Conservation (phyloP, 2,329 filamentous ascomycete genomes). For the Neurospora crassa region DNA sequence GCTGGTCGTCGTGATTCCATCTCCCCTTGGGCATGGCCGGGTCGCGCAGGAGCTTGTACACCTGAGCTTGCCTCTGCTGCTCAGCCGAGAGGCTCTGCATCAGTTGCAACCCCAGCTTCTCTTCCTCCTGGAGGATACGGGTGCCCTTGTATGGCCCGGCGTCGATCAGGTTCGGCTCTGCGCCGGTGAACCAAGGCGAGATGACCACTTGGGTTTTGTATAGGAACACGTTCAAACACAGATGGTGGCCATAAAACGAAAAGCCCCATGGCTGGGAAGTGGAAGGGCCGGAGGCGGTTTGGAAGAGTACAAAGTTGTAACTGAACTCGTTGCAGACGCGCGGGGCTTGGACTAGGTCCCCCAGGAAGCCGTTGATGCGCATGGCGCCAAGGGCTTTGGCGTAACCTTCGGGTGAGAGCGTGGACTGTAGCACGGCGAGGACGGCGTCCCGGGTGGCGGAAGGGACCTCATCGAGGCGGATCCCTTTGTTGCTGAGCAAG, state of each 20-base stretch:
- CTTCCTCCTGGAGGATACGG: slow-evolving; percentile 56
- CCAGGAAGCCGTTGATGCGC: slow-evolving; percentile 67
- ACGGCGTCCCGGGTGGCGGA: slow-evolving; percentile 36
- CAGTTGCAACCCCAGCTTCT: slow-evolving; percentile 52
- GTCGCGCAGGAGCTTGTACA: slow-evolving; percentile 52
- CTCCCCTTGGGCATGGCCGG: slow-evolving; percentile 56
- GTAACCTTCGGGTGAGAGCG: slow-evolving; percentile 62
- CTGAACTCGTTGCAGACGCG: slow-evolving; percentile 63
- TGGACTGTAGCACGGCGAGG: slow-evolving; percentile 44
- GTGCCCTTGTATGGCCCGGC: slow-evolving; percentile 52
- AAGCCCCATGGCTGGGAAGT: slow-evolving; percentile 56
- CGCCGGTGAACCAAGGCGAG: slow-evolving; percentile 69
- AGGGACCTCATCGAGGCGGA: slow-evolving; percentile 55
- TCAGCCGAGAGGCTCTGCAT: slow-evolving; percentile 52
- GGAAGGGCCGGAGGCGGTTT: slow-evolving; percentile 36
- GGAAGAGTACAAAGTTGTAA: slow-evolving; percentile 69
- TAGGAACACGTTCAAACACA: slow-evolving; percentile 64
- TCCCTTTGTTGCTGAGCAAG: slow-evolving; percentile 55
- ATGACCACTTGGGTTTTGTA: slow-evolving; percentile 56
- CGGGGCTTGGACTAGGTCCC: slow-evolving; percentile 52
- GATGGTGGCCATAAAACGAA: slow-evolving; percentile 69
- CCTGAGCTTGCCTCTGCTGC: slow-evolving; percentile 40
- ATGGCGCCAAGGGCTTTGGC: slow-evolving; percentile 59
- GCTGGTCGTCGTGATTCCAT: slow-evolving; percentile 75
- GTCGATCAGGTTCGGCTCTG: slow-evolving; percentile 70